These are phyloP conservation scores for Euryodendron excelsum DNA, from an alignment of 148 eudicot genomes.

Conservation along the genomic window DNA sequence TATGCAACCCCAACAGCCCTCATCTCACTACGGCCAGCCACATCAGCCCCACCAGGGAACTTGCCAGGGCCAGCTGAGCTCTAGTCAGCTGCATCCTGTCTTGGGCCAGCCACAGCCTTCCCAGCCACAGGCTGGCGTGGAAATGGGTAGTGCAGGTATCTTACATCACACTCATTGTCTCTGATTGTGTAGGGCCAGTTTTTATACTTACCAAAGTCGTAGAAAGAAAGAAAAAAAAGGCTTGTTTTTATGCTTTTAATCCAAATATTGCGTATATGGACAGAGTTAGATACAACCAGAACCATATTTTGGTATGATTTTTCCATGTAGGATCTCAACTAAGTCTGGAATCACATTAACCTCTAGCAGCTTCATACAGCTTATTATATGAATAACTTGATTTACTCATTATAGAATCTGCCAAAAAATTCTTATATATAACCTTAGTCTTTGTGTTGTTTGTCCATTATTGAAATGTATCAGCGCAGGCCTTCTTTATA, in stretches of 20 bases:
- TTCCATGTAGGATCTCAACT: not conserved
- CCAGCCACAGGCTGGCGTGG: conserved; percentile 6
- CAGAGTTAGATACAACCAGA: not conserved
- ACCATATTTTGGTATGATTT: not conserved
- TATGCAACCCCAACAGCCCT: conserved; percentile 15
- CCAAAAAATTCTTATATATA: not conserved
- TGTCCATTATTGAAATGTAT: not conserved
- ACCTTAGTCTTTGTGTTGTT: not conserved
- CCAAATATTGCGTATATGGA: not conserved
- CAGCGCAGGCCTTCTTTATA: not conserved
- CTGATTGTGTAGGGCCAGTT: too few species aligned
- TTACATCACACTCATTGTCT: not conserved
- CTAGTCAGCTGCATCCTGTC: conserved; percentile 10
- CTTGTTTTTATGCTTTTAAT: not conserved
- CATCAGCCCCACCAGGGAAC: conserved; percentile 14
- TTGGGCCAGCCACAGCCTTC: conserved; percentile 12
- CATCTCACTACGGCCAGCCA: not conserved
- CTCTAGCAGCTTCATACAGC: not conserved
- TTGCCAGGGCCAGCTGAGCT: conserved; percentile 10
- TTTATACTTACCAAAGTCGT: too few species aligned
- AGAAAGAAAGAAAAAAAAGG: too few species aligned
- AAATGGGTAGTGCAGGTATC: conserved; percentile 7
- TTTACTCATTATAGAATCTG: not conserved
- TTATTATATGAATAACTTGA: not conserved
- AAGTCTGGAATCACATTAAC: not conserved